A percentile compares a stretch with the other conserved stretches of the same genome.
Conservation (phyloP, 768 basidiomycete genomes). For the Suillus fuscotomentosus region DNA sequence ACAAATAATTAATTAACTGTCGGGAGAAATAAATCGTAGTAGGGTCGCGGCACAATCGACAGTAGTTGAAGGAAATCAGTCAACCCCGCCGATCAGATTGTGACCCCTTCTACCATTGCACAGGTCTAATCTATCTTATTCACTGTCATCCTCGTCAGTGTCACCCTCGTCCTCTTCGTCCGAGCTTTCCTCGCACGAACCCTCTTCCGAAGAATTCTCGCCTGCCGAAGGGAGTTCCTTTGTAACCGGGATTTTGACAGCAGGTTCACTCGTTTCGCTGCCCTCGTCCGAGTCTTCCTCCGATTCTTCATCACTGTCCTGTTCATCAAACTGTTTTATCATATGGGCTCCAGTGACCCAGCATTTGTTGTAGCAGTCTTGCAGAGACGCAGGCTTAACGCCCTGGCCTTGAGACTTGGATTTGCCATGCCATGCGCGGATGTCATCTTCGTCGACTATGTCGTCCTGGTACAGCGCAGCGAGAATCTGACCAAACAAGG, state of each 20-base stretch:
- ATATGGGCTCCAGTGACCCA: constrained; percentile 71
- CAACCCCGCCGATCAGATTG: not conserved
- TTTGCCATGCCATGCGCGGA: constrained; percentile 79
- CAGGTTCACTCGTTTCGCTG: constrained; percentile 11
- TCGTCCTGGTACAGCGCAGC: constrained; percentile 90
- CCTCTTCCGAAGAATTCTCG: constrained; percentile 14
- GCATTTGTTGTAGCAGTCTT: constrained; percentile 62
- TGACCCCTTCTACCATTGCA: constrained; percentile 9
- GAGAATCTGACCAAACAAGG: constrained; percentile 82
- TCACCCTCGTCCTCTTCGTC: constrained; percentile 13
- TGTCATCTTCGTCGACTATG: constrained; percentile 86
- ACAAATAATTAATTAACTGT: not conserved
- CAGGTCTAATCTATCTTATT: constrained; percentile 10
- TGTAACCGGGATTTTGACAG: not conserved
- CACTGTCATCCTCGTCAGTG: constrained; percentile 6
- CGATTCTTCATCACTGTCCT: constrained; percentile 56
- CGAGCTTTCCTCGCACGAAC: constrained; percentile 16
- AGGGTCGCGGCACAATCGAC: too few relatives aligned
- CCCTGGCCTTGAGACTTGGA: constrained; percentile 54
- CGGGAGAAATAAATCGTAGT: not conserved
- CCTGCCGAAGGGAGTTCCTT: not conserved
- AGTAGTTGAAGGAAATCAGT: too few relatives aligned
- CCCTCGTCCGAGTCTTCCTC: constrained; percentile 27
- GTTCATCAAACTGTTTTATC: constrained; percentile 81
- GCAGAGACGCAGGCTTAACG: constrained; percentile 34